phyloP scores from a whole-genome alignment of 1,284 basidiomycete genomes.

The Sparassis latifolia region DNA sequence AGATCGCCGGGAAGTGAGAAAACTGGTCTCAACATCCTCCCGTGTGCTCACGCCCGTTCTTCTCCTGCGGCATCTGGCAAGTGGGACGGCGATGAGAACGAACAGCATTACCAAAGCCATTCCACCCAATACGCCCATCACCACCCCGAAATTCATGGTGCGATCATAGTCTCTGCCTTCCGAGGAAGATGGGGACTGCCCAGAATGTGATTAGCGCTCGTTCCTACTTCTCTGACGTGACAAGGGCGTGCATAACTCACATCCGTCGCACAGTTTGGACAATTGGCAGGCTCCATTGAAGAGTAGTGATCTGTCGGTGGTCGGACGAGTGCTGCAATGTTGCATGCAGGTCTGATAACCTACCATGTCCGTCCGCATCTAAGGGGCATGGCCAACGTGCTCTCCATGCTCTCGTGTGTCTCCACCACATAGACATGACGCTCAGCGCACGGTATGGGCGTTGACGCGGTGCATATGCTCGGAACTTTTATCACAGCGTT shows the following conservation, averaged over 20 bases:
- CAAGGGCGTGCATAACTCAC: constrained; percentile 13
- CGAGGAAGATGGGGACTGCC: constrained; percentile 2
- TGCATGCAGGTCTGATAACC: neutral
- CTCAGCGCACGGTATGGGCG: neutral
- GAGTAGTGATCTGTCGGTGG: neutral
- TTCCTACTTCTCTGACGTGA: constrained; percentile 11
- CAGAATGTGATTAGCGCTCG: constrained; percentile 20
- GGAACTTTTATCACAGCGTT: neutral
- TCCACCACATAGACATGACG: neutral
- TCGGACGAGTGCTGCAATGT: neutral
- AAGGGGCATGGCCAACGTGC: neutral
- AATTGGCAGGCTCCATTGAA: constrained; percentile 12
- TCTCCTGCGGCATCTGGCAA: constrained; percentile 12
- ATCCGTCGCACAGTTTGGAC: constrained; percentile 17
- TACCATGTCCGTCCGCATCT: neutral
- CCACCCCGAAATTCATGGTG: constrained; percentile 16
- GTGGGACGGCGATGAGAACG: constrained; percentile 17
- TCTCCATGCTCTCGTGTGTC: neutral
- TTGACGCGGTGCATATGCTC: neutral
- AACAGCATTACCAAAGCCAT: constrained; percentile 17
- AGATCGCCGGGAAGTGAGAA: constrained; percentile 18
- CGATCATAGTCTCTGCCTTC: constrained; percentile 3
- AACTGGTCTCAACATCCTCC: constrained; percentile 5
- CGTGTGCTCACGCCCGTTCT: neutral
- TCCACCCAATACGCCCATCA: constrained; percentile 20